phyloP scores from a whole-genome alignment of 2,329 filamentous ascomycete genomes.

The Leptosphaerulina australis region DNA sequence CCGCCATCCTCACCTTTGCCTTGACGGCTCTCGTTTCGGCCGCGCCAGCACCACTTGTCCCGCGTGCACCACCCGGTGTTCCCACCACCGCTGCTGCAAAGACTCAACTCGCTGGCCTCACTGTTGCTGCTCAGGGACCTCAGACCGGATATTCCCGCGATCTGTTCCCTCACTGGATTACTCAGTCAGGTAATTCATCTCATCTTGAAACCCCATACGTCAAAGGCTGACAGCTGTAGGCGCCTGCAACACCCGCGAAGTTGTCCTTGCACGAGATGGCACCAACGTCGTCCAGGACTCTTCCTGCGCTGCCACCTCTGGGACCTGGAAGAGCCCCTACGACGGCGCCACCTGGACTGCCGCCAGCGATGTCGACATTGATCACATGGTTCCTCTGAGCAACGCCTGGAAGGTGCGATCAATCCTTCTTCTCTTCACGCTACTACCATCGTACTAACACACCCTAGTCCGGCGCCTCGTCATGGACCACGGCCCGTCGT shows the following conservation, averaged over 20 bases:
- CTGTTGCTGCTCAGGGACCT: constrained; percentile 61
- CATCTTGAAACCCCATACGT: not conserved
- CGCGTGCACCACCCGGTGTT: constrained; percentile 64
- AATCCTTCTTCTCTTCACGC: constrained; percentile 22
- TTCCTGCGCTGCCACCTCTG: constrained; percentile 68
- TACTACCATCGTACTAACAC: not conserved
- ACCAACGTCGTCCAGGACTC: constrained; percentile 63
- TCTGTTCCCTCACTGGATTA: constrained; percentile 75
- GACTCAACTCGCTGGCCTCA: constrained; percentile 63
- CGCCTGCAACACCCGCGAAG: constrained; percentile 73
- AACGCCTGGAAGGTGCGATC: constrained; percentile 71
- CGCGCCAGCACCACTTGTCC: constrained; percentile 38
- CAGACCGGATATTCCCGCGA: constrained; percentile 67
- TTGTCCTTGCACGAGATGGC: constrained; percentile 76
- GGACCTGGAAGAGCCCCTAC: constrained; percentile 74
- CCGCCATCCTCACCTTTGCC: constrained; percentile 34
- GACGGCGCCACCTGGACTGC: constrained; percentile 74
- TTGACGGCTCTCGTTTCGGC: constrained; percentile 34
- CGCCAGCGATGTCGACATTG: constrained; percentile 76
- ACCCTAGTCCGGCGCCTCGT: constrained; percentile 68
- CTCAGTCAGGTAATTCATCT: constrained; percentile 55
- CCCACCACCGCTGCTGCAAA: constrained; percentile 64
- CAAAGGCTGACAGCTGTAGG: constrained; percentile 15
- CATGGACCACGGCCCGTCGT: constrained; percentile 72
- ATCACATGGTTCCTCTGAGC: constrained; percentile 80